These are phyloP conservation scores for Kwoniella dendrophila DNA, from an alignment of 768 basidiomycete species.

Conservation along the genomic window DNA sequence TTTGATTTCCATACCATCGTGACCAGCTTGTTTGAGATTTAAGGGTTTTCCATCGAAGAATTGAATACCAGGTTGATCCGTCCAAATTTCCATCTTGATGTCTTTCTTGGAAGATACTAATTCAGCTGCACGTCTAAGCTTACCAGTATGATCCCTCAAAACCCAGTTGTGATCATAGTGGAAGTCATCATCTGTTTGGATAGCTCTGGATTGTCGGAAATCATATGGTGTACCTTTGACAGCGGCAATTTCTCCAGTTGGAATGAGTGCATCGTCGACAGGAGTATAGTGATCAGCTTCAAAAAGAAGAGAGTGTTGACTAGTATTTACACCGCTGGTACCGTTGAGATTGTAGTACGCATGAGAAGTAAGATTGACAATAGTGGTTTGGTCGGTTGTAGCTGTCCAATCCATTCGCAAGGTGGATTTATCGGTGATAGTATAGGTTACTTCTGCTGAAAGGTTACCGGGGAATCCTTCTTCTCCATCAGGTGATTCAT, in stretches of 20 bases:
- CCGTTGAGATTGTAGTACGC: slow-evolving; percentile 26
- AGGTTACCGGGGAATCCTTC: slow-evolving; percentile 24
- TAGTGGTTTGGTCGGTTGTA: slow-evolving; percentile 21
- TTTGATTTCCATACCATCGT: slow-evolving; percentile 5
- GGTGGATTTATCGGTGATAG: slow-evolving; percentile 2
- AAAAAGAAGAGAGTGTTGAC: slow-evolving; percentile 12
- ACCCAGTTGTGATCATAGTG: slow-evolving; percentile 23
- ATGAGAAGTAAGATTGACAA: slow-evolving; percentile 24
- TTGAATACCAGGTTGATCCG: slow-evolving; percentile 22
- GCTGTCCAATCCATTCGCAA: slow-evolving; percentile 20
- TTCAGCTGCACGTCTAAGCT: slow-evolving; percentile 7
- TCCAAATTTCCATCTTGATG: slow-evolving; percentile 24
- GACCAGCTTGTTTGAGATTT: slow-evolving; percentile 5
- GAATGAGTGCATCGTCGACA: slow-evolving; percentile 23
- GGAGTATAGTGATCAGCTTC: slow-evolving; percentile 22
- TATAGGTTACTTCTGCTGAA: slow-evolving; percentile 8
- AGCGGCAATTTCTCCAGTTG: slow-evolving; percentile 16
- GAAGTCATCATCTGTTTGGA: slow-evolving; percentile 11
- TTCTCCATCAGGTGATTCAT: slow-evolving; percentile 19
- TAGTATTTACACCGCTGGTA: slow-evolving; percentile 14
- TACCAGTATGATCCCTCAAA: slow-evolving; percentile 16
- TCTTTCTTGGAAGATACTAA: slow-evolving; percentile 13
- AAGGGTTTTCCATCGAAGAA: slow-evolving; percentile 21
- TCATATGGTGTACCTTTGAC: slow-evolving; percentile 23
- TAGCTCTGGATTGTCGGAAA: slow-evolving; percentile 16